Conservation (phyloP, 352 stramenopile genomes). For the Elongisporangium anandrum region DNA sequence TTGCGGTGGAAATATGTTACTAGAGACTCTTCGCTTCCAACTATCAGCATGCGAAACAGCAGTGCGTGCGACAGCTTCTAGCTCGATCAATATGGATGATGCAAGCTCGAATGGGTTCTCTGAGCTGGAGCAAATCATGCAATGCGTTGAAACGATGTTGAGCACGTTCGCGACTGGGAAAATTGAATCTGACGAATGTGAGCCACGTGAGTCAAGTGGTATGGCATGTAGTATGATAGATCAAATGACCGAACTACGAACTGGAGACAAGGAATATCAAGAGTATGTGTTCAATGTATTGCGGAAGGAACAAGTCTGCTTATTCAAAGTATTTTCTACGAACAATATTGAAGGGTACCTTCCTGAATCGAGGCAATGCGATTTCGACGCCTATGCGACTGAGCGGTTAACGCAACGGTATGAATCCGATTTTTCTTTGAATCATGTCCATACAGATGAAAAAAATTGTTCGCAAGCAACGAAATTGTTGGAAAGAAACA, state of each 20-base stretch:
- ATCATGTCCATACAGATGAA: neutral
- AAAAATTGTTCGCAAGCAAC: neutral
- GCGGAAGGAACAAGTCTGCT: conserved; percentile 20
- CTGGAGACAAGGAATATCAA: conserved; percentile 30
- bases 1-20: conserved; percentile 42
- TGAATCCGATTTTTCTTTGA: neutral
- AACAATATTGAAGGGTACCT: neutral
- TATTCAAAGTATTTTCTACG: conserved; percentile 19
- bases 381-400: neutral
- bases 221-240: neutral
- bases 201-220: neutral
- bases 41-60: conserved; percentile 1
- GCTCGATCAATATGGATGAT: neutral
- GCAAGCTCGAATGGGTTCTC: neutral
- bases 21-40: conserved; percentile 21
- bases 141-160: neutral
- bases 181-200: neutral
- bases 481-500: neutral
- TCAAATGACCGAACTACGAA: neutral
- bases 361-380: neutral
- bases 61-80: neutral
- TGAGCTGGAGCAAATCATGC: neutral
- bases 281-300: conserved; percentile 26
- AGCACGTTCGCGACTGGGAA: neutral
- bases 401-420: neutral